Conservation (phyloP, 2,329 filamentous ascomycete species). For the Cytospora piceae region DNA sequence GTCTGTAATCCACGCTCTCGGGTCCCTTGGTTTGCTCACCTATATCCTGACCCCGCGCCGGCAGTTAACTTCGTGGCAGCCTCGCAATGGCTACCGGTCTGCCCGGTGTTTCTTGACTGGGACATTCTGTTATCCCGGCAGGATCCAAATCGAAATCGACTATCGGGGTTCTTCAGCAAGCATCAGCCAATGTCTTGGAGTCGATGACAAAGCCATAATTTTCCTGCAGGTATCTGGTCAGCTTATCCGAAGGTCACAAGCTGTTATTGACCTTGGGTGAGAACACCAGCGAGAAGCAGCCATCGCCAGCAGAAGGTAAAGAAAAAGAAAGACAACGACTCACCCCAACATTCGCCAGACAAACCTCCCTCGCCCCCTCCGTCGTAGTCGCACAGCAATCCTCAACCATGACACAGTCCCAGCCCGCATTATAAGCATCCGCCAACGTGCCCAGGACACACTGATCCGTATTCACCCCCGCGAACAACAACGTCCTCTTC, state of each 20-base stretch:
- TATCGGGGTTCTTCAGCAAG: conserved; percentile 8
- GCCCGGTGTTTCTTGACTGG: background rate
- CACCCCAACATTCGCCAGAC: conserved; percentile 42
- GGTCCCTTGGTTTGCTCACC: background rate
- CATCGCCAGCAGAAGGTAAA: background rate
- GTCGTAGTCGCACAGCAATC: conserved; percentile 59
- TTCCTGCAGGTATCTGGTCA: conserved; percentile 24
- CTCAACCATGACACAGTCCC: conserved; percentile 58
- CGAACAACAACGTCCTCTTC: conserved; percentile 56
- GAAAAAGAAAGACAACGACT: conserved; percentile 32
- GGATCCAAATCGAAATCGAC: too few species aligned
- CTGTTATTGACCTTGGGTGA: background rate
- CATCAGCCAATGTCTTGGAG: conserved; percentile 29
- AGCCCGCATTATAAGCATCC: conserved; percentile 60
- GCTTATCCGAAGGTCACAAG: background rate
- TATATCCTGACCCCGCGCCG: background rate
- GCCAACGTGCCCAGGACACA: conserved; percentile 60
- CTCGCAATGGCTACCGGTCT: too few species aligned
- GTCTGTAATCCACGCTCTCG: background rate
- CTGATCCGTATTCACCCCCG: conserved; percentile 65
- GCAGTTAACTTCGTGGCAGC: background rate
- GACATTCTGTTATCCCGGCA: background rate
- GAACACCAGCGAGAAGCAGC: background rate
- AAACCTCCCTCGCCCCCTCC: conserved; percentile 41
- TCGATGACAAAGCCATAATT: conserved; percentile 34